These are phyloP conservation scores for Chiua virens DNA, from an alignment of 768 basidiomycete genomes.

Conservation along the genomic window DNA sequence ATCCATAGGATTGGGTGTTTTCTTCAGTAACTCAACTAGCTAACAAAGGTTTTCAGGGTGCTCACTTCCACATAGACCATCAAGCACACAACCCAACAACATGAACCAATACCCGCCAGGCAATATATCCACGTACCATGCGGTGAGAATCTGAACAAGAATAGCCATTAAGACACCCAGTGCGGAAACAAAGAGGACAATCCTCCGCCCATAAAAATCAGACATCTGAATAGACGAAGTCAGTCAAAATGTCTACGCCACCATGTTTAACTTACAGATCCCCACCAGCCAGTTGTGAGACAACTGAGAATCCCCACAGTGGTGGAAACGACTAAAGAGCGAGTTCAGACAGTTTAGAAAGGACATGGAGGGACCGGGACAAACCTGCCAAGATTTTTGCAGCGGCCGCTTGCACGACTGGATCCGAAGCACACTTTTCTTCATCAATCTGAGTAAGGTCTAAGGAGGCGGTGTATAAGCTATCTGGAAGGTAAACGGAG, in stretches of 20 bases:
- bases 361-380: conserved; percentile 14
- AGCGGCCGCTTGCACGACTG: conserved; percentile 69
- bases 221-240: conserved; percentile 49
- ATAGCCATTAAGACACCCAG: conserved; percentile 64
- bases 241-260: not conserved
- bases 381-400: conserved; percentile 63
- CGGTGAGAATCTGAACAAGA: conserved; percentile 64
- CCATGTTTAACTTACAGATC: conserved; percentile 51
- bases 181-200: conserved; percentile 59
- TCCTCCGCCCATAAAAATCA: conserved; percentile 72
- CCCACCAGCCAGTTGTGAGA: conserved; percentile 86
- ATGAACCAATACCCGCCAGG: conserved; percentile 87
- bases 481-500: conserved; percentile 2
- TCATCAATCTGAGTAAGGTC: conserved; percentile 5
- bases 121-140: conserved; percentile 52
- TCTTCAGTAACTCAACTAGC: not conserved
- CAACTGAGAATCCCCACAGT: conserved; percentile 73
- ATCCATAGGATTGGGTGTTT: conserved; percentile 8
- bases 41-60: conserved; percentile 1
- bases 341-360: conserved; percentile 2
- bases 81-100: conserved; percentile 60
- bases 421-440: conserved; percentile 60
- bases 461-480: not conserved
- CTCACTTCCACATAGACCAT: conserved; percentile 76
- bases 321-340: conserved; percentile 54